phyloP scores from a whole-genome alignment of 2,329 filamentous ascomycete genomes.

The Aaosphaeria arxii region DNA sequence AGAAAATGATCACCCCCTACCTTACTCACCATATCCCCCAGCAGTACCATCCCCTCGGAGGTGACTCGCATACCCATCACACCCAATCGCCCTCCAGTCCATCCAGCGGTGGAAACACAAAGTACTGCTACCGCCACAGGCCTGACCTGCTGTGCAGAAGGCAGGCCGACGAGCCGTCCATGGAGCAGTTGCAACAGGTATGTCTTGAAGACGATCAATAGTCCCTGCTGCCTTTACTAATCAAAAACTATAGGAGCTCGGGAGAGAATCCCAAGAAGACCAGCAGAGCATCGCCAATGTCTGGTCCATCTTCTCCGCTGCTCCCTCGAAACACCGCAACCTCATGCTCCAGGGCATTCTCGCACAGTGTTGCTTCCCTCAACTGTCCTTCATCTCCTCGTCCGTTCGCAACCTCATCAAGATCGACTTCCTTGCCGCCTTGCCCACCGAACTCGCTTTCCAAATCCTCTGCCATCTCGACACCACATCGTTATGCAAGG shows the following conservation, averaged over 20 bases:
- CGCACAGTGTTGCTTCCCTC: constrained; percentile 95
- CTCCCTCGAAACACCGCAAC: constrained; percentile 88
- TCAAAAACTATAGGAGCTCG: constrained; percentile 63
- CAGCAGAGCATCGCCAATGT: constrained; percentile 96
- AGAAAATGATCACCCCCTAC: constrained; percentile 81
- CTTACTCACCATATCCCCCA: constrained; percentile 86
- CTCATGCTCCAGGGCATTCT: constrained; percentile 96
- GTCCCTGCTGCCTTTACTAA: not conserved
- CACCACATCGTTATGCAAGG: constrained; percentile 91
- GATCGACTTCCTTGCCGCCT: constrained; percentile 89
- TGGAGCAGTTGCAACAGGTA: constrained; percentile 90
- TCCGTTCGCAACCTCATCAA: constrained; percentile 93
- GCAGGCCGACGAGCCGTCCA: constrained; percentile 90
- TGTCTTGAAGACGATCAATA: constrained; percentile 27
- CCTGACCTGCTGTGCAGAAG: constrained; percentile 92
- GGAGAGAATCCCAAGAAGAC: constrained; percentile 76
- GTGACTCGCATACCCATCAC: constrained; percentile 29
- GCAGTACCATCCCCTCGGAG: constrained; percentile 77
- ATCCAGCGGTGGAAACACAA: constrained; percentile 65
- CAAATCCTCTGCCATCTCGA: constrained; percentile 92
- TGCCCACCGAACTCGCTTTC: constrained; percentile 87
- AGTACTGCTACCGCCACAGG: constrained; percentile 92
- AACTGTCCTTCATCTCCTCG: constrained; percentile 87
- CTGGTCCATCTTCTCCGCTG: constrained; percentile 96
- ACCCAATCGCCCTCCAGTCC: constrained; percentile 32